These are phyloP conservation scores for Aegilops longissima DNA, from an alignment of 176 grass and related monocot genomes.

Conservation along the genomic window DNA sequence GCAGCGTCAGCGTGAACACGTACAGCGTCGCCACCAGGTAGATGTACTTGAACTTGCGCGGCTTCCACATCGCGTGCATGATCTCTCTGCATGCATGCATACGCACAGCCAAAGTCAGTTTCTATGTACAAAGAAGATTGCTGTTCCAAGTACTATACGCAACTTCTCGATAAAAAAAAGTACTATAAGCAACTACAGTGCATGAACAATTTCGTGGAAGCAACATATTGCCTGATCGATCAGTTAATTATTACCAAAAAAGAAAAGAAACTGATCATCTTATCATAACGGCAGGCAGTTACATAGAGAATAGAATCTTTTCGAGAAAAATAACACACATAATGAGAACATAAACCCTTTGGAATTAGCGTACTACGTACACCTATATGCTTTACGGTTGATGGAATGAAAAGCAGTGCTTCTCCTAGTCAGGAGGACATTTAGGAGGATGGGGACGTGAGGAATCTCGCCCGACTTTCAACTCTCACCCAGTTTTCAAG, in stretches of 20 bases:
- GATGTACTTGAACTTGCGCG: slow-evolving; percentile 79
- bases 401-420: slow-evolving; percentile 41
- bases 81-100: slow-evolving; percentile 44
- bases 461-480: slow-evolving; percentile 31
- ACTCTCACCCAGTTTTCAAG: not conserved
- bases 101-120: not conserved
- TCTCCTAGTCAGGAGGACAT: slow-evolving; percentile 50
- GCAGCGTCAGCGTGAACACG: slow-evolving; percentile 77
- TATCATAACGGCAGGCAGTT: not conserved
- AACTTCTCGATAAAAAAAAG: too few relatives aligned
- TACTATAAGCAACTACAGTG: not conserved
- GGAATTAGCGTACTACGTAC: slow-evolving; percentile 27
- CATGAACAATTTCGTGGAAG: not conserved
- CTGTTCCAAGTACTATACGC: too few relatives aligned
- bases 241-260: not conserved
- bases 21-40: slow-evolving; percentile 71
- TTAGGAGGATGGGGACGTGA: slow-evolving; percentile 34
- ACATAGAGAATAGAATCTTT: not conserved
- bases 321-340: not conserved
- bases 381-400: slow-evolving; percentile 26
- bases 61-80: slow-evolving; percentile 89
- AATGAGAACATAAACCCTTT: slow-evolving; percentile 10
- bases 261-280: not conserved
- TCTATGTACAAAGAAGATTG: too few relatives aligned
- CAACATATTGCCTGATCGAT: not conserved